Percentiles rank a stretch among this genome's conserved stretches.
These are phyloP conservation scores for Rhodotorula diobovata DNA, from an alignment of 768 basidiomycete species.

Conservation along the genomic window DNA sequence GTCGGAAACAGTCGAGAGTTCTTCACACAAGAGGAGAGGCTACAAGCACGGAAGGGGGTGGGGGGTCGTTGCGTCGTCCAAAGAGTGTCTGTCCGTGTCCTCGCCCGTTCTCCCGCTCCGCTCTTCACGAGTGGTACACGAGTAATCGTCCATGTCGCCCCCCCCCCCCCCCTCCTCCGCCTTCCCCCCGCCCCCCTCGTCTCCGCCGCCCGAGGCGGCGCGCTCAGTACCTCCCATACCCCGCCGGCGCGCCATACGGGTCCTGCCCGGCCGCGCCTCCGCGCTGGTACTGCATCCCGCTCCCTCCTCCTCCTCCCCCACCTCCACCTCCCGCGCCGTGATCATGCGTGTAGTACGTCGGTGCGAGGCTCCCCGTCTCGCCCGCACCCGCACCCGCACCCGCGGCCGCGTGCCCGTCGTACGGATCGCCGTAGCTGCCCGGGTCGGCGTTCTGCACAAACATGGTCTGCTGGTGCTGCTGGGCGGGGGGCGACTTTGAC, in stretches of 20 bases:
- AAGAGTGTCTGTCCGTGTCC: neutral
- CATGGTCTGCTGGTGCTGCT: conserved; percentile 12
- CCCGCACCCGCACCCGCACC: neutral
- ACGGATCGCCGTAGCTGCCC: neutral
- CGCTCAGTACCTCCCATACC: conserved; percentile 1
- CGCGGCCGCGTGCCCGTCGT: neutral
- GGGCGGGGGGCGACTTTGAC: neutral
- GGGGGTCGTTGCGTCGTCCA: too few relatives aligned
- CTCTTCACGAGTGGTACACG: neutral
- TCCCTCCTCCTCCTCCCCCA: too few relatives aligned
- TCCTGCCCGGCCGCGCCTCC: neutral
- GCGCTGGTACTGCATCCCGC: neutral
- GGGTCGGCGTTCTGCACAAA: conserved; percentile 23
- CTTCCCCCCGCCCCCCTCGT: too few relatives aligned
- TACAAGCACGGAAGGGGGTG: too few relatives aligned
- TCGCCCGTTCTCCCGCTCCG: too few relatives aligned
- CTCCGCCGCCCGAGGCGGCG: too few relatives aligned
- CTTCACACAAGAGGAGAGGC: neutral
- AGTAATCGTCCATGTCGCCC: neutral
- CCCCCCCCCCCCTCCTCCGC: neutral
- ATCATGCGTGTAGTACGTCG: conserved; percentile 29
- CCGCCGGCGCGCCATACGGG: conserved; percentile 9
- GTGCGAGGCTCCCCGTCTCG: conserved; percentile 6
- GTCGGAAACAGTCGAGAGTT: too few relatives aligned
- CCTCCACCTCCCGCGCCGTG: neutral